A percentile compares a stretch with the other conserved stretches of the same genome.
These are phyloP conservation scores for Jimgerdemannia flammicorona DNA, from an alignment of 192 early-diverging fungal species.

Conservation along the genomic window DNA sequence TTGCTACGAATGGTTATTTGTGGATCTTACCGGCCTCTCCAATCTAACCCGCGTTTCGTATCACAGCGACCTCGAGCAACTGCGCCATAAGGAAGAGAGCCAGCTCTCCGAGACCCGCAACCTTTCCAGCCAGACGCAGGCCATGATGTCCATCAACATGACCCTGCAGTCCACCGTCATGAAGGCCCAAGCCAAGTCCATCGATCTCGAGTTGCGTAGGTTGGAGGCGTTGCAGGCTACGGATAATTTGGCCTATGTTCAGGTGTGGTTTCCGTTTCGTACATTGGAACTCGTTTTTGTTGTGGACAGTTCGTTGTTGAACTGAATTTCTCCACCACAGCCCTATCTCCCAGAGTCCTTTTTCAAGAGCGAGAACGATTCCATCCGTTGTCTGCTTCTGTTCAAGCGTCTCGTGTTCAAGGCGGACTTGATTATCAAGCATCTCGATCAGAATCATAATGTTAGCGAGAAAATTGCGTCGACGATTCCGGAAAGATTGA, in stretches of 20 bases:
- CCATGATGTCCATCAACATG: constrained; percentile 75
- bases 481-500: constrained; percentile 46
- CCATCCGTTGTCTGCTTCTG: constrained; percentile 68
- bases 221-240: constrained; percentile 83
- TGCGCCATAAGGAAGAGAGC: constrained; percentile 63
- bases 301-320: too few species aligned
- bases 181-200: constrained; percentile 83
- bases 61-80: constrained; percentile 62
- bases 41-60: background rate
- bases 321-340: constrained; percentile 30
- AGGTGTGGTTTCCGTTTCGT: constrained; percentile 3
- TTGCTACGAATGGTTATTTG: background rate
- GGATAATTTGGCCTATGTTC: constrained; percentile 59
- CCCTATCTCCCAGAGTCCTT: constrained; percentile 86
- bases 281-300: too few species aligned
- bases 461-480: constrained; percentile 56
- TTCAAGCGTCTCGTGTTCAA: constrained; percentile 85
- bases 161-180: constrained; percentile 76
- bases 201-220: constrained; percentile 87
- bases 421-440: constrained; percentile 66
- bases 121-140: constrained; percentile 69
- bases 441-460: constrained; percentile 59
- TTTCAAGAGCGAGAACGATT: constrained; percentile 73
- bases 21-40: background rate
- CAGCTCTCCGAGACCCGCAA: constrained; percentile 52